A percentile compares a stretch with the other conserved stretches of the same genome.
Evolutionary conservation across 768 basidiomycete species (phyloP).

Genomic region (Kockovaella imperatae): DNA sequence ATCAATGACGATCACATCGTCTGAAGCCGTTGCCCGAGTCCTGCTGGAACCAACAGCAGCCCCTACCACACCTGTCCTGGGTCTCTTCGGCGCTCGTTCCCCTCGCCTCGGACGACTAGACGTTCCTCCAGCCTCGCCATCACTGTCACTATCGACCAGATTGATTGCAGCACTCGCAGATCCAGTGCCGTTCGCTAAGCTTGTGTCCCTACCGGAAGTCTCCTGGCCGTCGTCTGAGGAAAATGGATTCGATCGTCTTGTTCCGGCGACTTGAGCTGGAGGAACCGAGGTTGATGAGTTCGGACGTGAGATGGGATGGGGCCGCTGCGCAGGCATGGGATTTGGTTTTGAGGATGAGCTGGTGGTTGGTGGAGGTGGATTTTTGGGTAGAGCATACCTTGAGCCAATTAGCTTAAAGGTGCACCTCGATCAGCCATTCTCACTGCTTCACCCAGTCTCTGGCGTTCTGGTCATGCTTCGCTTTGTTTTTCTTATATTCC

Average conservation of each 20-base stretch:
- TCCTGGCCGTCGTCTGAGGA: neutral
- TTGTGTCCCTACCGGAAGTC: neutral
- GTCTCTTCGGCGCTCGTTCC: neutral
- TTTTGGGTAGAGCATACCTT: neutral
- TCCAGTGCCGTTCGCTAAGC: too few relatives aligned
- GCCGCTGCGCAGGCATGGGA: neutral
- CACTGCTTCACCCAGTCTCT: slow-evolving; percentile 61
- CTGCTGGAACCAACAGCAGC: slow-evolving; percentile 1
- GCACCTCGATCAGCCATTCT: slow-evolving; percentile 4
- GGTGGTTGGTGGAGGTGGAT: too few relatives aligned
- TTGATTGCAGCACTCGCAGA: too few relatives aligned
- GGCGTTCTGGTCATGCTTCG: slow-evolving; percentile 67
- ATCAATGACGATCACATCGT: neutral
- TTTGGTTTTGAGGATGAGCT: neutral
- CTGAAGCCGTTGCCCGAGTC: neutral
- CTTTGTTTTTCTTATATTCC: slow-evolving; percentile 46
- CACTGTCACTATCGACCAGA: too few relatives aligned
- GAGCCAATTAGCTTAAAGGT: too few relatives aligned
- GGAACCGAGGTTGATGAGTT: neutral
- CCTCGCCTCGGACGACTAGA: neutral
- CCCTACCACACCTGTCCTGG: neutral
- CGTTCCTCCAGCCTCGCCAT: neutral
- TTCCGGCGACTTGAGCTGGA: slow-evolving; percentile 1
- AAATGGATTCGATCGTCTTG: slow-evolving; percentile 3
- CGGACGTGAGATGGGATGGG: neutral